phyloP scores from a whole-genome alignment of 768 basidiomycete species.

The Artomyces pyxidatus region DNA sequence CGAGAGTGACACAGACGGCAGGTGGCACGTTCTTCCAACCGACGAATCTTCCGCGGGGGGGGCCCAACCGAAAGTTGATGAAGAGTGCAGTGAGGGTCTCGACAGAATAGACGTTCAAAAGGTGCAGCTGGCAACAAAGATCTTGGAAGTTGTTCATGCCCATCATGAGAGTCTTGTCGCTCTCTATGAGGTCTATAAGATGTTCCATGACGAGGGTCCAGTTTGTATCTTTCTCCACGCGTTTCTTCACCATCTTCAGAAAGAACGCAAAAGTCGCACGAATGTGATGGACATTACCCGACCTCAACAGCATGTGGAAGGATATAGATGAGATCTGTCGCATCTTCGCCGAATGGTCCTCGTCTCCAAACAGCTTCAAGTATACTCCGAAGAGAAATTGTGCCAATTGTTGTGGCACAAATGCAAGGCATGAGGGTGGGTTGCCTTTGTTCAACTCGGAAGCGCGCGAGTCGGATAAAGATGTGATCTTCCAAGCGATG shows the following conservation, averaged over 20 bases:
- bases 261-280: conserved; percentile 41
- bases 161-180: conserved; percentile 19
- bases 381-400: neutral
- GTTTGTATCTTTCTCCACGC: conserved; percentile 21
- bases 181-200: conserved; percentile 23
- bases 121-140: neutral
- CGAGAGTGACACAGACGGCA: conserved; percentile 29
- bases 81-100: conserved; percentile 7
- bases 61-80: conserved; percentile 9
- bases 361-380: conserved; percentile 33
- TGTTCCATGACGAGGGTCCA: conserved; percentile 37
- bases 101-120: neutral
- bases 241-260: conserved; percentile 31
- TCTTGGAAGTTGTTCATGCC: neutral
- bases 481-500: neutral
- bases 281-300: conserved; percentile 33
- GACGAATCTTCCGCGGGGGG: conserved; percentile 4
- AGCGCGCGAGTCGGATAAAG: neutral
- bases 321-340: neutral
- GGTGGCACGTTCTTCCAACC: conserved; percentile 26
- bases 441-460: neutral
- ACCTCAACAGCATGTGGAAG: conserved; percentile 11
- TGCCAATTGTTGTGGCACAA: neutral
- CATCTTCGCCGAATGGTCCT: conserved; percentile 20
- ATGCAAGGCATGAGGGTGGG: neutral